These are phyloP conservation scores for Solanum stenotomum DNA, from an alignment of 257 asterid genomes.

Conservation along the genomic window DNA sequence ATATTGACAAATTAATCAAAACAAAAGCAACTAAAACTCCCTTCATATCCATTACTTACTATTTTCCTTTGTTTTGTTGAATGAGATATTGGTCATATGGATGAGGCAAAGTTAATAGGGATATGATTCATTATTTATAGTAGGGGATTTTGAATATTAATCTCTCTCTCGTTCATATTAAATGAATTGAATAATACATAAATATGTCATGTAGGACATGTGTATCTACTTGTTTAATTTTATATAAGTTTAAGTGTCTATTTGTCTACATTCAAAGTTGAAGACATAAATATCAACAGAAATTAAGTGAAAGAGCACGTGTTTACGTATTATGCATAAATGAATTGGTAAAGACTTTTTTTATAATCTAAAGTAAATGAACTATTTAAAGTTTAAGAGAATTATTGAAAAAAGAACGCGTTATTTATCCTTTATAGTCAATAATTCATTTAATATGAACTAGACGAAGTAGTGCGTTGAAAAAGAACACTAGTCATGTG, in stretches of 20 bases:
- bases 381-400: too few species aligned
- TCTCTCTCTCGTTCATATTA: neutral
- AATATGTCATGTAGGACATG: too few species aligned
- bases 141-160: neutral
- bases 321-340: too few species aligned
- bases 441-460: neutral
- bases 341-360: neutral
- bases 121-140: neutral
- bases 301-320: too few species aligned
- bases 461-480: neutral
- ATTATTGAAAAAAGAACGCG: too few species aligned
- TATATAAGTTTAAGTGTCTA: too few species aligned
- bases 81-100: neutral
- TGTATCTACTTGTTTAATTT: too few species aligned
- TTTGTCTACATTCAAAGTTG: too few species aligned
- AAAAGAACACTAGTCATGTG: neutral
- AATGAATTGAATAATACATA: too few species aligned
- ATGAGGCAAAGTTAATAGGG: neutral
- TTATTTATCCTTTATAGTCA: too few species aligned
- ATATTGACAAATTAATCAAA: constrained; percentile 2
- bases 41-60: neutral
- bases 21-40: neutral
- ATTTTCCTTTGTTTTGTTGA: neutral
- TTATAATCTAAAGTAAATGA: too few species aligned
- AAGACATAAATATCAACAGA: too few species aligned